These are phyloP conservation scores for Prunus yedoensis DNA, from an alignment of 331 rosid species.

Conservation along the genomic window DNA sequence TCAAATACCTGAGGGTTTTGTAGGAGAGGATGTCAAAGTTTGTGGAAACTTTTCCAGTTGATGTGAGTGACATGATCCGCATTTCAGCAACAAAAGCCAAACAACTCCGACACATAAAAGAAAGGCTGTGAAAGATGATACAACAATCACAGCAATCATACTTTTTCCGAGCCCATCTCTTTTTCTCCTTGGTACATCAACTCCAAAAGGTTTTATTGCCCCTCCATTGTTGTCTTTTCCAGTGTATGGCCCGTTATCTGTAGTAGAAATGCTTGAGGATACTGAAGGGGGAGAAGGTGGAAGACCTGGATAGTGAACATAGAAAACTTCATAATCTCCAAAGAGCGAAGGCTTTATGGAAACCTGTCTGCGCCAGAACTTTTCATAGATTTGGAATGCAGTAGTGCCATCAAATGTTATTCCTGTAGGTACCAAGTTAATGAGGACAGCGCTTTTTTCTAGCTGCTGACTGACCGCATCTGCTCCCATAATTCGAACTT, in stretches of 20 bases:
- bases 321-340: conserved; percentile 74
- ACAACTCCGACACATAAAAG: conserved; percentile 58
- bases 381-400: conserved; percentile 60
- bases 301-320: conserved; percentile 90
- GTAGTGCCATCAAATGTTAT: conserved; percentile 53
- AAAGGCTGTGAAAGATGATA: conserved; percentile 65
- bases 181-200: conserved; percentile 57
- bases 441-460: conserved; percentile 68
- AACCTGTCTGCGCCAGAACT: conserved; percentile 76
- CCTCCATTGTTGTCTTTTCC: conserved; percentile 52
- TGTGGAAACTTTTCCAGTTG: conserved; percentile 39
- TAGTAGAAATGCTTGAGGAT: conserved; percentile 45
- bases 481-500: conserved; percentile 95
- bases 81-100: conserved; percentile 68
- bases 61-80: conserved; percentile 21
- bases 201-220: conserved; percentile 78
- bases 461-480: conserved; percentile 73
- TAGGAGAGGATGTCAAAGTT: conserved; percentile 40
- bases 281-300: conserved; percentile 93
- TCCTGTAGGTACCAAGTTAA: conserved; percentile 75
- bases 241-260: conserved; percentile 61
- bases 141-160: conserved; percentile 50
- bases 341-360: conserved; percentile 56
- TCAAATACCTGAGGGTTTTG: conserved; percentile 59
- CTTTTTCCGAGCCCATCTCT: conserved; percentile 45